Conservation (phyloP, 1,284 basidiomycete genomes). For the Neonothopanus nambi region DNA sequence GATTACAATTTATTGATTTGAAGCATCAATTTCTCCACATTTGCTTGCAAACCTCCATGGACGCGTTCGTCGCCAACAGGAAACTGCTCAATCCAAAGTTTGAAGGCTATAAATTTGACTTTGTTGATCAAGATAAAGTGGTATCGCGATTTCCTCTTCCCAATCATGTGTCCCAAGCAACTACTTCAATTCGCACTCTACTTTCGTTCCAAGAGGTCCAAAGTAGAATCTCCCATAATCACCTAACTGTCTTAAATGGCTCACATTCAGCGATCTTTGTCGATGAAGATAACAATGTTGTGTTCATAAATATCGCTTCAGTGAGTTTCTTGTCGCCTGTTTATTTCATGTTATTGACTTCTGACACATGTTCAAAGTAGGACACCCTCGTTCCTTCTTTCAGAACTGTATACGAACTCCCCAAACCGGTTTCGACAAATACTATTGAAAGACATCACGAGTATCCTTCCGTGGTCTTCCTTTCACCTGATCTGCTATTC, state of each 20-base stretch:
- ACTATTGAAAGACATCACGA: slow-evolving; percentile 51
- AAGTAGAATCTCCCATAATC: slow-evolving; percentile 84
- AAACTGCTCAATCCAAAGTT: slow-evolving; percentile 78
- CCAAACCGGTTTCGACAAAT: slow-evolving; percentile 45
- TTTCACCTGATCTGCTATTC: slow-evolving; percentile 52
- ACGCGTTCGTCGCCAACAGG: slow-evolving; percentile 12
- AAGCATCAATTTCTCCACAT: too few relatives aligned
- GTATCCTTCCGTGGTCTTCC: slow-evolving; percentile 74
- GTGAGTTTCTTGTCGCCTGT: slow-evolving; percentile 41
- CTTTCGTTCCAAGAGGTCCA: slow-evolving; percentile 82
- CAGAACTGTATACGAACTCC: slow-evolving; percentile 59
- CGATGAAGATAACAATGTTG: slow-evolving; percentile 65
- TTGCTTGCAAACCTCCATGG: too few relatives aligned
- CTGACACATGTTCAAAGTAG: slow-evolving; percentile 40
- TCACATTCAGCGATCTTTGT: slow-evolving; percentile 64
- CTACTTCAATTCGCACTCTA: slow-evolving; percentile 55
- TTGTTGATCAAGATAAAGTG: slow-evolving; percentile 54
- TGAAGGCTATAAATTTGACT: slow-evolving; percentile 78
- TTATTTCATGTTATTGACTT: slow-evolving; percentile 20
- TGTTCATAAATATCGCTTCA: slow-evolving; percentile 57
- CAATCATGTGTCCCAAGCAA: slow-evolving; percentile 58
- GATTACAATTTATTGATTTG: too few relatives aligned
- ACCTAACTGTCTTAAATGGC: slow-evolving; percentile 57
- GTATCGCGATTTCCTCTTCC: slow-evolving; percentile 53
- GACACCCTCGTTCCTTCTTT: slow-evolving; percentile 54